These are phyloP conservation scores for Podospora conica DNA, from an alignment of 495 filamentous ascomycete species.

Conservation along the genomic window DNA sequence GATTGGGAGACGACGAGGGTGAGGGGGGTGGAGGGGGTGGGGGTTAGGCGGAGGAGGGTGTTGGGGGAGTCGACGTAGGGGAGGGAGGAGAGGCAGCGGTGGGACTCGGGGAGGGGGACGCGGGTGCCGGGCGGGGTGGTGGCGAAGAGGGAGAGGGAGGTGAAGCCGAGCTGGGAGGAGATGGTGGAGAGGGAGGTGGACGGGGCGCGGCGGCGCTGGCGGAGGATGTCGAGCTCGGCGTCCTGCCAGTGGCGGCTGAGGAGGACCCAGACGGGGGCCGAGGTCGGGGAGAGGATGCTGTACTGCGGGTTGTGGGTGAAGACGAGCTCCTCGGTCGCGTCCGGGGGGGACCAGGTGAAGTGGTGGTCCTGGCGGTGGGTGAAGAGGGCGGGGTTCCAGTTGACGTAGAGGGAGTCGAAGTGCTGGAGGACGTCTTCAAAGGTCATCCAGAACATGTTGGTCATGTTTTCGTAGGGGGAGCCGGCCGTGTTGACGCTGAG, in stretches of 20 bases:
- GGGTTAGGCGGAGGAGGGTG: slow-evolving; percentile 70
- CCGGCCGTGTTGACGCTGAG: slow-evolving; percentile 18
- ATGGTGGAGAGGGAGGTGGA: slow-evolving; percentile 31
- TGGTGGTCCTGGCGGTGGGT: slow-evolving; percentile 75
- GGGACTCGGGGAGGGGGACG: slow-evolving; percentile 63
- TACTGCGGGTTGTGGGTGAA: slow-evolving; percentile 83
- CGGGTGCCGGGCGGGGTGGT: slow-evolving; percentile 54
- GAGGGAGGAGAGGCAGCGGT: slow-evolving; percentile 51
- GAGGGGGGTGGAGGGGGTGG: slow-evolving; percentile 52
- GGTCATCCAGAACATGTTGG: slow-evolving; percentile 88
- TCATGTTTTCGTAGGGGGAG: slow-evolving; percentile 25
- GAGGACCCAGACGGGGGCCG: slow-evolving; percentile 72
- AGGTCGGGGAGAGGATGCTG: slow-evolving; percentile 50
- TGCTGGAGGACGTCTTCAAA: slow-evolving; percentile 77
- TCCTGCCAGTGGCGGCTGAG: slow-evolving; percentile 74
- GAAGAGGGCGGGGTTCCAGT: slow-evolving; percentile 93
- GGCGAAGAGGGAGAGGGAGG: slow-evolving; percentile 76
- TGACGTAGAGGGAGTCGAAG: slow-evolving; percentile 92
- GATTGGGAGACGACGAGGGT: slow-evolving; percentile 78
- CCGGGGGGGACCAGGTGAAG: slow-evolving; percentile 75
- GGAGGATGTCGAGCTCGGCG: slow-evolving; percentile 38
- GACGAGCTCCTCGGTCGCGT: slow-evolving; percentile 51
- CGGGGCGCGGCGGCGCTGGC: slow-evolving; percentile 17
- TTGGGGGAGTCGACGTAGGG: slow-evolving; percentile 94
- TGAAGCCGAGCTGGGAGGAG: slow-evolving; percentile 61